Base-by-base conservation (phyloP, 805 yeast species). In the Candida sanyiensis region DNA sequence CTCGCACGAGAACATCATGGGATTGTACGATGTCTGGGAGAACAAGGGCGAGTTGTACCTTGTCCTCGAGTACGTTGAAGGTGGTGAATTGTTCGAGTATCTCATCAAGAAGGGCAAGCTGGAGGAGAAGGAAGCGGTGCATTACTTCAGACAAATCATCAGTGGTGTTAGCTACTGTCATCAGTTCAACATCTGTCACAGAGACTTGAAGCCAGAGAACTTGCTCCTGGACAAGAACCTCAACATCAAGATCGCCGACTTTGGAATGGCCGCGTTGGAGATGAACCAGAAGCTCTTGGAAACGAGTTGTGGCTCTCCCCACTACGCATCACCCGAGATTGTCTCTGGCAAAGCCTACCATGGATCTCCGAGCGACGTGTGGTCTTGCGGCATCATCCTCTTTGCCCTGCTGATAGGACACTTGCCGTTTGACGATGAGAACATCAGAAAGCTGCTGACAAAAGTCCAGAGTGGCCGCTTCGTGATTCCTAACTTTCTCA, bases 201-300 rank as follows among this genome's bases (percentile, higher is more conserved):
- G 95, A 45, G 95, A 86, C 58, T 69, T 86, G 52, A 83, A 83
- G 55, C 94, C 94, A 3, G 94, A 83, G 56, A 83, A 83, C 63
- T 62, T 83, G 50, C 62, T 83, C 30, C 67, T 89, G 30, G 97
- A 89, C 64, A 80, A 81, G 56, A 73, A 86, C 58, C 76, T 80
- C 46, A 88, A 87, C 60, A 89, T 93, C 59, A 93, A 93, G 61
- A 87, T 93, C 49, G 98, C 98, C 8, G 98, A 93, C 63, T 93
- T 93, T 59, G 98, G 98, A 24, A 93, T 93, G 98, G 98, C 98
- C 13, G 97, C 98, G 6, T 66, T 93, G 33, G 97, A 93, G 59
- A 75, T 86, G 22, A 75, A 74, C 38, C 90, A 80, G 49, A 77
- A 83, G 51, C 64, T 90, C 54, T 68, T 93, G 42, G 97, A 90